A percentile compares a stretch with the other conserved stretches of the same genome.
phyloP scores from a whole-genome alignment of 352 stramenopile species.

The Phytophthora crassamura region DNA sequence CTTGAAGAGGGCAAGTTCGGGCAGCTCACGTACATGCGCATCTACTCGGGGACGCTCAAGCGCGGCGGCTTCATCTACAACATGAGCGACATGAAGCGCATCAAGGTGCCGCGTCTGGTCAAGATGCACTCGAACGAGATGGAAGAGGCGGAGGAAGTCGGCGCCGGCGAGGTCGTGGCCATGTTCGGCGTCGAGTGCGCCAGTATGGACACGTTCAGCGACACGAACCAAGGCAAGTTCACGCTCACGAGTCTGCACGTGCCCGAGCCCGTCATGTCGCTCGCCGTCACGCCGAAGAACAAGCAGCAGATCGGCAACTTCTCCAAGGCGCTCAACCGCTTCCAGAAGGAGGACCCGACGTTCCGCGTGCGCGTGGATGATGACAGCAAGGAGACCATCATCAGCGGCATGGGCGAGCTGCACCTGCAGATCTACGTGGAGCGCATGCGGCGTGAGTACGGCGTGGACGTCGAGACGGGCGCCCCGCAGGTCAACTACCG shows the following conservation, averaged over 20 bases:
- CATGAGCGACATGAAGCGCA: conserved; percentile 90
- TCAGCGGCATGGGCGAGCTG: conserved; percentile 99
- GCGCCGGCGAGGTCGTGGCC: conserved; percentile 96
- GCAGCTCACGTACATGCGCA: conserved; percentile 99
- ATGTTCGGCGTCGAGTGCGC: conserved; percentile 99
- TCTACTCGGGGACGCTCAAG: conserved; percentile 91
- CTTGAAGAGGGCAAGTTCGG: conserved; percentile 99
- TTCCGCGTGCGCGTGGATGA: conserved; percentile 96
- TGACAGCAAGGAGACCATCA: conserved; percentile 99
- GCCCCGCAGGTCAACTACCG: conserved; percentile 99
- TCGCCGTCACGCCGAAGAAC: conserved; percentile 97
- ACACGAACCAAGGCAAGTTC: conserved; percentile 89
- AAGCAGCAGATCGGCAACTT: conserved; percentile 96
- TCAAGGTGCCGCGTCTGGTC: conserved; percentile 98
- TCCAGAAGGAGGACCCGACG: conserved; percentile 99
- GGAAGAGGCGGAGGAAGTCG: conserved; percentile 97
- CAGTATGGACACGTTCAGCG: conserved; percentile 98
- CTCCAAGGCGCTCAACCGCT: conserved; percentile 95
- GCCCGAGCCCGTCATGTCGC: conserved; percentile 98
- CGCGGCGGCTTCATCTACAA: conserved; percentile 89
- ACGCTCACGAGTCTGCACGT: conserved; percentile 98
- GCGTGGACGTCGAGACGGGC: conserved; percentile 90
- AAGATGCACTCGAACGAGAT: conserved; percentile 99
- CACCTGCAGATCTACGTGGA: conserved; percentile 99
- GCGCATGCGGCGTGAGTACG: conserved; percentile 99